Conservation (phyloP, 352 stramenopile species). For the Pythium monospermum region DNA sequence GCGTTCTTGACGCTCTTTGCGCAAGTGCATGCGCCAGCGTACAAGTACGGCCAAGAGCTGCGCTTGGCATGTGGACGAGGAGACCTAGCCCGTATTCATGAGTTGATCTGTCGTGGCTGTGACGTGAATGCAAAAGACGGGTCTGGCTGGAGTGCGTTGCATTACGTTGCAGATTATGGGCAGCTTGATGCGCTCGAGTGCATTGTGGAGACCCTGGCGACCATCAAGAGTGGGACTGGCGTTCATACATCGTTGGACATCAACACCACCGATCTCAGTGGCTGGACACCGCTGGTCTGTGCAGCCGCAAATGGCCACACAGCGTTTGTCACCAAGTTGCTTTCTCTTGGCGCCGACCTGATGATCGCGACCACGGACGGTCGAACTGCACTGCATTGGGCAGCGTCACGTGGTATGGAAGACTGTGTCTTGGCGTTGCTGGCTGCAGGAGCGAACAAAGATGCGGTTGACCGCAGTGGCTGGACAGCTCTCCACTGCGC, state of each 20-base stretch:
- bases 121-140: conserved; percentile 58
- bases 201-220: conserved; percentile 20
- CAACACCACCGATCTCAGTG: conserved; percentile 41
- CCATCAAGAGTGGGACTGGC: conserved; percentile 9
- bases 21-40: conserved; percentile 54
- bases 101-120: conserved; percentile 52
- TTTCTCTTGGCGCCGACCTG: conserved; percentile 36
- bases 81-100: conserved; percentile 31
- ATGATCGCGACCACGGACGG: conserved; percentile 33
- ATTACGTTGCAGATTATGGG: conserved; percentile 67
- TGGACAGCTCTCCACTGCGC: conserved; percentile 67
- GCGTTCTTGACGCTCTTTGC: conserved; percentile 59
- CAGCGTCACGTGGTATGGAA: conserved; percentile 44
- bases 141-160: conserved; percentile 52
- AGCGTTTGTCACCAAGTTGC: conserved; percentile 30
- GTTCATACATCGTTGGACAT: conserved; percentile 21
- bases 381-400: conserved; percentile 65
- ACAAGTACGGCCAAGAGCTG: conserved; percentile 68
- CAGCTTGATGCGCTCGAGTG: conserved; percentile 37
- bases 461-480: conserved; percentile 34
- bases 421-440: conserved; percentile 27
- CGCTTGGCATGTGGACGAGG: conserved; percentile 54
- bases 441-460: conserved; percentile 23
- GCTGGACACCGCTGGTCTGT: conserved; percentile 55
- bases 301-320: conserved; percentile 51